Evolutionary conservation across 1,139 yeast species (phyloP).

Genomic region (Zhuliangozyma blackwelliae): DNA sequence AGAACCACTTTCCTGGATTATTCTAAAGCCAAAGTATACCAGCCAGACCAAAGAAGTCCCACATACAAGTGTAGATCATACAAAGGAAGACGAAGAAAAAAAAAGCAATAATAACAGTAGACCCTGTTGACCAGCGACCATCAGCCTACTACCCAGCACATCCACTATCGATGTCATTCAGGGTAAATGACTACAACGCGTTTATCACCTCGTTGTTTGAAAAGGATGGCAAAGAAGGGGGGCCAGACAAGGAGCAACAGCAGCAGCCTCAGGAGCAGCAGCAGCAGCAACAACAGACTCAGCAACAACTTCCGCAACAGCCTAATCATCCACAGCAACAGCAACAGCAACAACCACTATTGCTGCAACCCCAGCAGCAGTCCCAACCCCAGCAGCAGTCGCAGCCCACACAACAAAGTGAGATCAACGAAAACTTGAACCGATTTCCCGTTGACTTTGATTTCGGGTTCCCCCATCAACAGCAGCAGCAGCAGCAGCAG

Average conservation of each 20-base stretch:
- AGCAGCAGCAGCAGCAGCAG: conserved; percentile 1
- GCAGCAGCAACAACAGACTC: conserved; percentile 2
- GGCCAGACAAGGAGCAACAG: neutral
- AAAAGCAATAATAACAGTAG: too few species aligned
- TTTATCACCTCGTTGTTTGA: conserved; percentile 27
- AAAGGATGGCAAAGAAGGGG: conserved; percentile 13
- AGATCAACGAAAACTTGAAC: conserved; percentile 1
- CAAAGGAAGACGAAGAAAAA: too few species aligned
- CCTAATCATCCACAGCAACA: neutral
- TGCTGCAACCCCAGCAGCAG: conserved; percentile 1
- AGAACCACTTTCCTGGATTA: too few species aligned
- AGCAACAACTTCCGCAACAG: neutral
- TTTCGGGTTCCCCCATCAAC: conserved; percentile 18
- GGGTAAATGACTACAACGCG: conserved; percentile 29
- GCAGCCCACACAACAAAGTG: neutral
- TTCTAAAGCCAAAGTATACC: too few species aligned
- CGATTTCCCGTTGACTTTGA: conserved; percentile 29
- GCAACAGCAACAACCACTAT: conserved; percentile 2
- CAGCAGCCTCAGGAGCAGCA: neutral
- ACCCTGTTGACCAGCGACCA: too few species aligned
- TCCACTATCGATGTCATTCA: conserved; percentile 23
- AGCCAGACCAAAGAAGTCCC: too few species aligned
- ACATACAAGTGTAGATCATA: too few species aligned
- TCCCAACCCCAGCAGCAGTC: neutral
- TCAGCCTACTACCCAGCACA: too few species aligned